phyloP scores from a whole-genome alignment of 352 stramenopile species.

The Phytopythium ostracodes region DNA sequence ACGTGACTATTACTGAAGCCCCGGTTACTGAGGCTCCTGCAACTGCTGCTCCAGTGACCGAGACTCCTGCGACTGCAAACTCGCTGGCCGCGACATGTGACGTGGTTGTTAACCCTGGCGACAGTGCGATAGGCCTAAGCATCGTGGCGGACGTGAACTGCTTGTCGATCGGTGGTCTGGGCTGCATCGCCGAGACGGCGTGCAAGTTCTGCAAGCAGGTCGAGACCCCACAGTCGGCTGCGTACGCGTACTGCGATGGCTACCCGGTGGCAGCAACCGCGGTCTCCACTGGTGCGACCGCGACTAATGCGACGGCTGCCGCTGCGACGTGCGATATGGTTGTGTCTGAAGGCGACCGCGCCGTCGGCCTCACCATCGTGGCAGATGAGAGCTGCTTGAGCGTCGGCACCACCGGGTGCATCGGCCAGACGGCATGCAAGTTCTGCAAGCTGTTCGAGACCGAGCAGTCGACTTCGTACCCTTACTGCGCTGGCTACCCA shows the following conservation, averaged over 20 bases:
- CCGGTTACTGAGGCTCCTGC: no score
- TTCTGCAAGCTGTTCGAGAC: slow-evolving; percentile 20
- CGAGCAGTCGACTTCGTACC: slow-evolving; percentile 19
- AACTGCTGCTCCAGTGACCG: no score
- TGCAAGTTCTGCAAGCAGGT: slow-evolving; percentile 16
- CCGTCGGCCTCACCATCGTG: slow-evolving; percentile 22
- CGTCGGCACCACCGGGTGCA: slow-evolving; percentile 7
- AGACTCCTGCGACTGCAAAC: no score
- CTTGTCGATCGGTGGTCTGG: slow-evolving; percentile 8
- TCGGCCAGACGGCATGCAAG: slow-evolving; percentile 5
- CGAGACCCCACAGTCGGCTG: slow-evolving; percentile 17
- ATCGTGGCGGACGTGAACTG: slow-evolving; percentile 25
- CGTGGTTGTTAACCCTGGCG: slow-evolving; percentile 14
- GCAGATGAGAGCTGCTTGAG: slow-evolving; percentile 17
- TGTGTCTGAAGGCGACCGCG: slow-evolving; percentile 17
- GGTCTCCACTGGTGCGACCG: neutral
- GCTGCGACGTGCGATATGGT: slow-evolving; percentile 13
- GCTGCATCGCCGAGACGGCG: slow-evolving; percentile 4
- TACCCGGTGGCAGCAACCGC: neutral
- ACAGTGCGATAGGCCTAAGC: slow-evolving; percentile 20
- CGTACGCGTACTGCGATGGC: slow-evolving; percentile 23
- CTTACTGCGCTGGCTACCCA: slow-evolving; percentile 16
- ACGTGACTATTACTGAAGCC: no score
- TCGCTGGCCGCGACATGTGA: slow-evolving; percentile 9
- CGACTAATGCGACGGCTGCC: no score